Evolutionary conservation across 1,139 yeast species (phyloP).

Genomic region (Pichia sp.): DNA sequence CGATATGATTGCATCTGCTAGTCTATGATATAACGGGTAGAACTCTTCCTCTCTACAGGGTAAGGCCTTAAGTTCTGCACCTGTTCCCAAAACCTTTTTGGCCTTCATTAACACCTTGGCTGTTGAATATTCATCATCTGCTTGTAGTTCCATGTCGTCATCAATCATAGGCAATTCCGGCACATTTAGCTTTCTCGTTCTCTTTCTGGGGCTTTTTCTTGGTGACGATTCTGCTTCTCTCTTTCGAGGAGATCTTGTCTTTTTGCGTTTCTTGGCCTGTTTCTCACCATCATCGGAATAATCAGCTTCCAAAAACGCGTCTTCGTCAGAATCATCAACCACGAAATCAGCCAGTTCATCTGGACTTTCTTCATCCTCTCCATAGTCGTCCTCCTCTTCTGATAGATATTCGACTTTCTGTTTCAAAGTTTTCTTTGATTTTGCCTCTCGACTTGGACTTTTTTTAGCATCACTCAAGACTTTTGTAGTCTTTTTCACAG

Average conservation of each 20-base stretch:
- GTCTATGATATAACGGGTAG: conserved; percentile 60
- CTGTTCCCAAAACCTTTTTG: conserved; percentile 58
- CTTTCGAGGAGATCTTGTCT: too few species aligned
- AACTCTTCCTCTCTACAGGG: conserved; percentile 92
- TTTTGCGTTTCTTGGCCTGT: too few species aligned
- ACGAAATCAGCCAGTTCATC: not conserved
- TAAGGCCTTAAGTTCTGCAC: conserved; percentile 56
- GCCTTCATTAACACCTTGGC: conserved; percentile 45
- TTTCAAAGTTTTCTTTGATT: not conserved
- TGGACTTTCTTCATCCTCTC: conserved; percentile 15
- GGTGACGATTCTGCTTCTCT: not conserved
- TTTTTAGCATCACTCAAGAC: not conserved
- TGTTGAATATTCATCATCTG: conserved; percentile 17
- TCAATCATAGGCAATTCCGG: conserved; percentile 20
- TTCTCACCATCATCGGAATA: not conserved
- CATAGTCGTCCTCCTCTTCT: conserved; percentile 7
- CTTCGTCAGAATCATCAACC: conserved; percentile 1
- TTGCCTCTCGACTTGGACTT: not conserved
- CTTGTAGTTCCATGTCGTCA: conserved; percentile 14
- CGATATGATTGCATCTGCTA: conserved; percentile 72
- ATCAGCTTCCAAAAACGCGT: not conserved
- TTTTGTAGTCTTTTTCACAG: conserved; percentile 7
- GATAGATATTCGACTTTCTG: not conserved
- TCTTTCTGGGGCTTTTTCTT: conserved; percentile 31
- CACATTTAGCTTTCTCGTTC: not conserved